A percentile compares a stretch with the other conserved stretches of the same genome.
phyloP scores from a whole-genome alignment of 129 eudicot genomes.

The Flaveria bidentis region DNA sequence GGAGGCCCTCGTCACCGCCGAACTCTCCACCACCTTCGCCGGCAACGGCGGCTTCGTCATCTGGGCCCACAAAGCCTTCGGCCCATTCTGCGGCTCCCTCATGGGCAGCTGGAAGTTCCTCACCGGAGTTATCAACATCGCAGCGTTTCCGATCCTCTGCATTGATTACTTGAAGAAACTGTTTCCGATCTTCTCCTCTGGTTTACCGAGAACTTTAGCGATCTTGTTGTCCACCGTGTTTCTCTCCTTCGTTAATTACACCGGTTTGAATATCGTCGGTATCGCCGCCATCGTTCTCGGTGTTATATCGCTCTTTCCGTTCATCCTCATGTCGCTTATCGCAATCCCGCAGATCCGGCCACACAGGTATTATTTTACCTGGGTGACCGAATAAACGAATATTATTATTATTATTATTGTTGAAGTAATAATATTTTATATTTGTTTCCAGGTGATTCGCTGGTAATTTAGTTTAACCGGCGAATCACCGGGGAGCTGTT shows the following conservation, averaged over 20 bases:
- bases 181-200: conserved; percentile 44
- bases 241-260: conserved; percentile 41
- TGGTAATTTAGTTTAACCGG: no score
- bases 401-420: no score
- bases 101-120: conserved; percentile 65
- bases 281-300: conserved; percentile 42
- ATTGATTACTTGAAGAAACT: conserved; percentile 35
- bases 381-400: no score
- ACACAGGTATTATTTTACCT: conserved; percentile 14
- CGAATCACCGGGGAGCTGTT: no score
- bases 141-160: conserved; percentile 55
- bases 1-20: conserved; percentile 60
- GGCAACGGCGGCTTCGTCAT: conserved; percentile 57
- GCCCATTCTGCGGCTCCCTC: conserved; percentile 52
- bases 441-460: no score
- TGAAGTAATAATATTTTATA: no score
- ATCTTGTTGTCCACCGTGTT: conserved; percentile 30
- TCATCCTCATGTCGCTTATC: conserved; percentile 44
- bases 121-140: conserved; percentile 55
- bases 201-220: conserved; percentile 39
- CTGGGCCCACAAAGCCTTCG: conserved; percentile 56
- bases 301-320: conserved; percentile 44
- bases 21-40: conserved; percentile 51
- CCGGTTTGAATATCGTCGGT: conserved; percentile 51
- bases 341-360: conserved; percentile 51